Conservation (phyloP, 1,284 basidiomycete genomes). For the Trichosporon inkin region DNA sequence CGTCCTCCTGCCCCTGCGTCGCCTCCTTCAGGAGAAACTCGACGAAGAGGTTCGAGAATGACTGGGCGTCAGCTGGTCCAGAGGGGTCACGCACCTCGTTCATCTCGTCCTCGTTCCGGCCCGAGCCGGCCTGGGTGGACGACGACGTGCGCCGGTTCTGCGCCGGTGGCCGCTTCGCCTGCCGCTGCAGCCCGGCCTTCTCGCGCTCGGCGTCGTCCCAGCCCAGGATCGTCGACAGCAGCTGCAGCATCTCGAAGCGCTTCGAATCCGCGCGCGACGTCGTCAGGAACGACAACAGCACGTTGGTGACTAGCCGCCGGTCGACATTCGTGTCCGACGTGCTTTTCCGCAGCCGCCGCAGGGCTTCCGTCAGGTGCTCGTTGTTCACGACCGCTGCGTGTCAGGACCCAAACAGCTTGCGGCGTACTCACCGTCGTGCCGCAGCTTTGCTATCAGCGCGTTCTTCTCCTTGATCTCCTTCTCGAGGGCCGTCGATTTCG, state of each 20-base stretch:
- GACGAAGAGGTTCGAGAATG: slow-evolving; percentile 90
- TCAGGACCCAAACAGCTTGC: slow-evolving; percentile 13
- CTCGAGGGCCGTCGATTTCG: slow-evolving; percentile 66
- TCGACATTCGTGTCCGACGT: slow-evolving; percentile 87
- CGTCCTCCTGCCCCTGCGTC: slow-evolving; percentile 48
- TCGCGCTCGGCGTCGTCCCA: slow-evolving; percentile 90
- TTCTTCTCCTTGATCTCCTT: slow-evolving; percentile 93
- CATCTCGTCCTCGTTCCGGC: slow-evolving; percentile 47
- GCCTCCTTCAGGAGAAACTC: slow-evolving; percentile 92
- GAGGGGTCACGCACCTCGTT: slow-evolving; percentile 46
- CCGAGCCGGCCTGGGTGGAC: slow-evolving; percentile 54
- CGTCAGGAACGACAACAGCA: slow-evolving; percentile 84
- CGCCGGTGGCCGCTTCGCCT: slow-evolving; percentile 48
- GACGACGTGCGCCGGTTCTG: slow-evolving; percentile 63
- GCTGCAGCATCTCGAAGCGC: slow-evolving; percentile 90
- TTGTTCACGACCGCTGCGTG: slow-evolving; percentile 83
- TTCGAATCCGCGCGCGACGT: slow-evolving; percentile 89
- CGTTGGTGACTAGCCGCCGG: slow-evolving; percentile 84
- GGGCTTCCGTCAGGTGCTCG: slow-evolving; percentile 93
- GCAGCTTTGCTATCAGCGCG: slow-evolving; percentile 80
- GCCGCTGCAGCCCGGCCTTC: slow-evolving; percentile 77
- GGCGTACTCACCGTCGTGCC: slow-evolving; percentile 75
- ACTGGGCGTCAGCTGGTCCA: slow-evolving; percentile 54
- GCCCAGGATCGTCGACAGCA: slow-evolving; percentile 80
- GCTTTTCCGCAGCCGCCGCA: slow-evolving; percentile 82